Percentiles rank a stretch among this genome's conserved stretches.
Conservation (phyloP, 106 monocot species). For the Dendrobium nobile region DNA sequence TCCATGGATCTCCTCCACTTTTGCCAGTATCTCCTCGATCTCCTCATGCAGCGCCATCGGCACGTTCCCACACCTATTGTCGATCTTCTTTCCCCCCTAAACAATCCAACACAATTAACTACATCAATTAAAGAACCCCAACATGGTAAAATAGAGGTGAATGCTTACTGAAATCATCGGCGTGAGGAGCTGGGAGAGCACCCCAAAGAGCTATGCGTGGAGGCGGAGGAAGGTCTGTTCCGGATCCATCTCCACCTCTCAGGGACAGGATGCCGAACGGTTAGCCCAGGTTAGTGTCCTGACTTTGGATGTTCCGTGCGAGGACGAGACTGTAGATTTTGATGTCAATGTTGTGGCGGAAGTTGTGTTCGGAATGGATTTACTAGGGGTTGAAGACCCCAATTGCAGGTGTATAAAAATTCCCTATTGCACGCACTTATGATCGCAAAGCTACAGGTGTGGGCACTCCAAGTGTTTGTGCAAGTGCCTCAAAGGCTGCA, state of each 20-base stretch:
- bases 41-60: conserved; percentile 20
- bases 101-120: neutral
- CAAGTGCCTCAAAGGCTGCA: too few species aligned
- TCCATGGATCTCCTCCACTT: conserved; percentile 23
- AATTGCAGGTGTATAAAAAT: too few species aligned
- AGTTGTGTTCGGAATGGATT: too few species aligned
- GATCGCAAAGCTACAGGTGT: too few species aligned
- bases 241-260: conserved; percentile 53
- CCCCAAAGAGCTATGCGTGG: conserved; percentile 82
- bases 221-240: conserved; percentile 94
- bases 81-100: conserved; percentile 65
- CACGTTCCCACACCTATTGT: conserved; percentile 26
- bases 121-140: neutral
- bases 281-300: too few species aligned
- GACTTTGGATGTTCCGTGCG: too few species aligned
- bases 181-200: conserved; percentile 96
- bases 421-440: too few species aligned
- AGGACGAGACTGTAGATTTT: too few species aligned
- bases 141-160: neutral
- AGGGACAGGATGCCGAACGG: too few species aligned
- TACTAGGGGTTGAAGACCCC: too few species aligned
- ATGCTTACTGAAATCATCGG: conserved; percentile 57
- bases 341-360: too few species aligned
- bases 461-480: too few species aligned
- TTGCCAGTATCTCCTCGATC: conserved; percentile 40